Percentiles rank a stretch among this genome's conserved stretches.
Evolutionary conservation across 805 yeast species (phyloP).

Genomic region (Pichia kluyveri): DNA sequence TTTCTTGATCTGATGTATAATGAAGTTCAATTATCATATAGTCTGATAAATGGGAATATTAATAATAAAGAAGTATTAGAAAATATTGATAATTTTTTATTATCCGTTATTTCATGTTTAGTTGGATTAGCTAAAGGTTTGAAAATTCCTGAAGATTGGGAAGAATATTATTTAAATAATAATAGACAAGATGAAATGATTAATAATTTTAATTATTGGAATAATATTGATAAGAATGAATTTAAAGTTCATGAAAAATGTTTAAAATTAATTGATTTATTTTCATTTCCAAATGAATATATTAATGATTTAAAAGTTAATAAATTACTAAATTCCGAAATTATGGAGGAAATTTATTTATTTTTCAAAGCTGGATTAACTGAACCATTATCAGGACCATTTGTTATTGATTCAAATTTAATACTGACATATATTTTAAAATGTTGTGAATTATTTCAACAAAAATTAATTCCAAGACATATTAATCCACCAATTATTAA

Average conservation of each 20-base stretch:
- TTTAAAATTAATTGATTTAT: constrained; percentile 1
- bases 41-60: not conserved
- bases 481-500: constrained; percentile 13
- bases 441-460: constrained; percentile 24
- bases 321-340: constrained; percentile 32
- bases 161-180: constrained; percentile 26
- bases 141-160: constrained; percentile 46
- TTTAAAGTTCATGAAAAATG: constrained; percentile 26
- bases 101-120: constrained; percentile 53
- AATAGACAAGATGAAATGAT: constrained; percentile 20
- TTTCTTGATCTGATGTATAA: constrained; percentile 18
- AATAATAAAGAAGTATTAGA: constrained; percentile 7
- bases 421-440: constrained; percentile 32
- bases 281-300: constrained; percentile 2
- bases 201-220: constrained; percentile 36
- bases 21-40: constrained; percentile 13
- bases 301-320: not conserved
- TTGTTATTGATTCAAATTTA: constrained; percentile 37
- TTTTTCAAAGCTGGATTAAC: constrained; percentile 57
- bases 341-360: constrained; percentile 55
- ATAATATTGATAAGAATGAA: constrained; percentile 1
- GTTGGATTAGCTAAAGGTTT: constrained; percentile 67
- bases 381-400: constrained; percentile 60
- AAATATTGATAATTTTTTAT: constrained; percentile 34
- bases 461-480: constrained; percentile 32